Evolutionary conservation across 2,329 filamentous ascomycete genomes (phyloP), one percentile per base, ranked within the genome.

Genomic region (Talaromyces piceae): DNA sequence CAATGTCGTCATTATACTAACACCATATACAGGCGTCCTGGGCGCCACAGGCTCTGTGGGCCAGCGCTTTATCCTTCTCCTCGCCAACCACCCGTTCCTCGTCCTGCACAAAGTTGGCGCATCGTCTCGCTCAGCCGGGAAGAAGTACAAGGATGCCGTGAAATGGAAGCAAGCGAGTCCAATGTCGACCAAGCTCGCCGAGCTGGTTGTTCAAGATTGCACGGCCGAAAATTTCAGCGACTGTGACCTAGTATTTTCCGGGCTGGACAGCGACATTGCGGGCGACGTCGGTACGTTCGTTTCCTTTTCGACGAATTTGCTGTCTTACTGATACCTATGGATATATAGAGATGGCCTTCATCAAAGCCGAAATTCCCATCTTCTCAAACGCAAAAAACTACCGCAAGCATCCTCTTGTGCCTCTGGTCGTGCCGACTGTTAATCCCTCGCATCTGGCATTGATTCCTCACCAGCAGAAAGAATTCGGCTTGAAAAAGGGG

Each of bases 321-420:
- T n/a, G n/a, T n/a, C n/a, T n/a, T n/a, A n/a, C 54, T 22, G 48
- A 41, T 52, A 25, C 48, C 30, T 8, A 28, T 23, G 31, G 52
- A 47, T 9, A 60, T 51, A 43, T 61, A 91, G 91, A 97, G 71
- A 88, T 88, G 80, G 87, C 87, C 60, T 97, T 97, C 70, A 79
- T 95, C 64, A 86, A 86, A 66, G 85, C 89, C 55, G 84, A 95
- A 64, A 82, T 96, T 47, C 83, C 88, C 63, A 87, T 96, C 67
- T 97, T 98, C 77, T 95, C 90, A 63, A 98, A 97, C 71, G 91
- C 93, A 47, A 96, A 96, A 73, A 97, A 96, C 80, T 89, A 95
- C 79, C 87, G 93, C 62, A 86, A 86, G 67, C 85, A 95, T 67
- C 89, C 90, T 18, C 77, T 91, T 45, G 90, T 96, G 2, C 93